These are phyloP conservation scores for Trichaptum fuscoviolaceum DNA, from an alignment of 768 basidiomycete genomes.

Conservation along the genomic window DNA sequence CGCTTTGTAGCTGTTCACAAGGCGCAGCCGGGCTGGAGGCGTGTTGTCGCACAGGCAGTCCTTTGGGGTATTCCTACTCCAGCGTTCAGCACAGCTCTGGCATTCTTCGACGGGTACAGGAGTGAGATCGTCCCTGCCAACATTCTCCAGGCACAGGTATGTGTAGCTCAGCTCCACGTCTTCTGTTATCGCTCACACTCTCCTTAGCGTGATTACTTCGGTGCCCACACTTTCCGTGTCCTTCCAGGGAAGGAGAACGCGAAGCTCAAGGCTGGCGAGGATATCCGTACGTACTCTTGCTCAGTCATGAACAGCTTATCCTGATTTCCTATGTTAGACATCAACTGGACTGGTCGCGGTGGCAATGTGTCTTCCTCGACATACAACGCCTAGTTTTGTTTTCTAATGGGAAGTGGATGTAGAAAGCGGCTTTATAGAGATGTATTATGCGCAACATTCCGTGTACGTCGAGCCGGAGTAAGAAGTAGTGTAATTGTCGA, in stretches of 20 bases:
- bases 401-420: neutral
- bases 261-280: constrained; percentile 70
- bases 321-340: constrained; percentile 44
- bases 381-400: constrained; percentile 57
- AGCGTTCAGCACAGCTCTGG: constrained; percentile 95
- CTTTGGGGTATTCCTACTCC: constrained; percentile 98
- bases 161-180: constrained; percentile 11
- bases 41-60: constrained; percentile 90
- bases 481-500: constrained; percentile 1
- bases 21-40: constrained; percentile 97
- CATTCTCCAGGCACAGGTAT: constrained; percentile 87
- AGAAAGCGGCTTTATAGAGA: constrained; percentile 3
- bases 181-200: constrained; percentile 9
- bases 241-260: constrained; percentile 87
- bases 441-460: neutral
- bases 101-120: constrained; percentile 99
- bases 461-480: neutral
- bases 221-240: constrained; percentile 97
- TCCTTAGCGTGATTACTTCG: constrained; percentile 91
- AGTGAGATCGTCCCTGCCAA: constrained; percentile 93
- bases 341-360: constrained; percentile 99
- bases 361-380: constrained; percentile 89
- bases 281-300: constrained; percentile 66
- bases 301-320: constrained; percentile 1
- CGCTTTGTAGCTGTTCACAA: constrained; percentile 66